These are phyloP conservation scores for Stygiomarasmius scandens DNA, from an alignment of 1,284 basidiomycete genomes.

Conservation along the genomic window DNA sequence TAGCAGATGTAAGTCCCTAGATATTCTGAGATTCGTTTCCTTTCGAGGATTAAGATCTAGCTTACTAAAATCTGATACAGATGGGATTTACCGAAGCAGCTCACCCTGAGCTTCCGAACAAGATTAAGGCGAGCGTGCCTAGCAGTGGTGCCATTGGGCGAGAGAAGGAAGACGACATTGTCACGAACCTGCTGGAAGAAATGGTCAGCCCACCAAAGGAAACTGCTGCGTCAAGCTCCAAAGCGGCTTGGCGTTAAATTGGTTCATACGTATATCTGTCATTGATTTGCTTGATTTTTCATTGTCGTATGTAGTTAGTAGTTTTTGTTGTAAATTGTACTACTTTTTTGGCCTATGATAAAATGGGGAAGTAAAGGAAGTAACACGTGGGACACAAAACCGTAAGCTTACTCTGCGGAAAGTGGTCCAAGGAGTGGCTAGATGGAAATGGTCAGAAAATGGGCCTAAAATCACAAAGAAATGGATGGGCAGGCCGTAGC, in stretches of 20 bases:
- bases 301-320: not conserved
- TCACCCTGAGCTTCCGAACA: slow-evolving; percentile 53
- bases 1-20: slow-evolving; percentile 48
- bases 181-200: slow-evolving; percentile 66
- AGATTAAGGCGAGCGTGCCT: slow-evolving; percentile 56
- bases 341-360: too few species aligned
- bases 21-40: slow-evolving; percentile 15
- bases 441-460: too few species aligned
- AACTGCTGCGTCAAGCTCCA: slow-evolving; percentile 20
- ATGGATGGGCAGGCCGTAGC: too few species aligned
- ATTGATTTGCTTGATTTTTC: not conserved
- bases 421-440: too few species aligned
- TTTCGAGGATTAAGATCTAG: not conserved
- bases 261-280: not conserved
- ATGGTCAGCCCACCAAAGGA: slow-evolving; percentile 43
- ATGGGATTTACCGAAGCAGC: slow-evolving; percentile 70
- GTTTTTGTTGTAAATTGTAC: not conserved
- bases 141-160: slow-evolving; percentile 42
- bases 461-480: too few species aligned
- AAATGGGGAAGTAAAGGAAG: too few species aligned
- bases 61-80: slow-evolving; percentile 34
- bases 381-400: too few species aligned
- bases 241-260: not conserved
- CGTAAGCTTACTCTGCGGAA: too few species aligned
- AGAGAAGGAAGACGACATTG: slow-evolving; percentile 63